Conservation (phyloP, 768 basidiomycete species). For the Mycena galopus region DNA sequence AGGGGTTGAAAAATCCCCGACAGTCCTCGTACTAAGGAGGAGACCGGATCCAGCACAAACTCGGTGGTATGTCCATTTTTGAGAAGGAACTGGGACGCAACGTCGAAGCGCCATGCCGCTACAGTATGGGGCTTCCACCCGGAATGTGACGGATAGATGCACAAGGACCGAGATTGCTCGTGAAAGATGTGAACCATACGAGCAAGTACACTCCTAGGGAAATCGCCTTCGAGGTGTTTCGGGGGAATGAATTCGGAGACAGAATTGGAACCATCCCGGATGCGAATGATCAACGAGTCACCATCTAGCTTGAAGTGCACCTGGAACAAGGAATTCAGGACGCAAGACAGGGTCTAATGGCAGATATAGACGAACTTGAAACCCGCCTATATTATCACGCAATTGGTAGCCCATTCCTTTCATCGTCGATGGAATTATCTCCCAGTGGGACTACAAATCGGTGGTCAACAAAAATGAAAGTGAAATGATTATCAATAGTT, state of each 20-base stretch:
- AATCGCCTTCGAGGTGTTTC: slow-evolving; percentile 12
- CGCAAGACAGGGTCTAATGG: background rate
- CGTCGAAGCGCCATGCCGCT: slow-evolving; percentile 3
- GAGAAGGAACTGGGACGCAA: background rate
- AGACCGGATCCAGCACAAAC: slow-evolving; percentile 7
- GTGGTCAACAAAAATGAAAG: background rate
- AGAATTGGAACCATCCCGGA: background rate
- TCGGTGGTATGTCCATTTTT: background rate
- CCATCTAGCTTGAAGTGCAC: slow-evolving; percentile 20
- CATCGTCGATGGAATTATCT: slow-evolving; percentile 21
- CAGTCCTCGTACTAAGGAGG: background rate
- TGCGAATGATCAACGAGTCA: slow-evolving; percentile 11
- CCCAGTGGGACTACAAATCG: background rate
- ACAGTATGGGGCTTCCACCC: slow-evolving; percentile 6
- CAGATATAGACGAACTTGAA: slow-evolving; percentile 12
- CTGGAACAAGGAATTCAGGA: background rate
- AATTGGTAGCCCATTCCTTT: slow-evolving; percentile 25
- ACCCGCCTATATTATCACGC: slow-evolving; percentile 6
- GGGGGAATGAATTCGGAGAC: slow-evolving; percentile 23
- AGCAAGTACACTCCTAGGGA: background rate
- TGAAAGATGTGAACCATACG: slow-evolving; percentile 20
- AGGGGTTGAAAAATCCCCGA: slow-evolving; percentile 3
- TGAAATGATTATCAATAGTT: background rate
- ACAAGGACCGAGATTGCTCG: background rate
- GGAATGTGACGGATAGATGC: background rate